A percentile compares a stretch with the other conserved stretches of the same genome.
Conservation (phyloP, 2,329 filamentous ascomycete genomes). For the Hypocrella siamensis region DNA sequence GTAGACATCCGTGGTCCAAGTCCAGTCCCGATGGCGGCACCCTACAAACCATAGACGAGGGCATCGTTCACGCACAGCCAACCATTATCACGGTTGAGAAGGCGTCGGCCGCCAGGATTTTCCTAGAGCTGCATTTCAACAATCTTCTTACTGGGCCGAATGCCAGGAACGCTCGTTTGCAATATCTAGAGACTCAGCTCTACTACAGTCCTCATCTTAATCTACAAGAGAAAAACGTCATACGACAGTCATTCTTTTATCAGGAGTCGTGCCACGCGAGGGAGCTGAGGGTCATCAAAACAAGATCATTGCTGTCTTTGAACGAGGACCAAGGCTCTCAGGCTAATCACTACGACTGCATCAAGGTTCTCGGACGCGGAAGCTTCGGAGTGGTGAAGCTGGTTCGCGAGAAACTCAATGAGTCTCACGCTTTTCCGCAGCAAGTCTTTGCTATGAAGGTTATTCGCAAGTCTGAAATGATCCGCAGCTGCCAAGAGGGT, state of each 20-base stretch:
- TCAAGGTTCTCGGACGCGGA: constrained; percentile 78
- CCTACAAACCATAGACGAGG: constrained; percentile 19
- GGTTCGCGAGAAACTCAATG: constrained; percentile 49
- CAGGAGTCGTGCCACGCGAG: constrained; percentile 64
- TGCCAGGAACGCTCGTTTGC: constrained; percentile 13
- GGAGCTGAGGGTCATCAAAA: constrained; percentile 49
- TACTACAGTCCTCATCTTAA: constrained; percentile 36
- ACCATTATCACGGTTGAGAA: constrained; percentile 53
- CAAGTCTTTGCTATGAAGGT: constrained; percentile 93
- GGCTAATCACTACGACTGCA: constrained; percentile 46
- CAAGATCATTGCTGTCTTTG: constrained; percentile 7
- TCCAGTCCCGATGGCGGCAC: constrained; percentile 19
- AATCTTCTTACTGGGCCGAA: constrained; percentile 38
- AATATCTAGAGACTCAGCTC: constrained; percentile 32
- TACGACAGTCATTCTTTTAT: constrained; percentile 42
- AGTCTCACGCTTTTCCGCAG: constrained; percentile 11
- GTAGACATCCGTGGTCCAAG: constrained; percentile 18
- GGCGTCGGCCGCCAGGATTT: constrained; percentile 68
- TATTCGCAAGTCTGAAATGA: constrained; percentile 86
- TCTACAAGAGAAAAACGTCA: constrained; percentile 34
- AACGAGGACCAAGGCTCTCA: constrained; percentile 5
- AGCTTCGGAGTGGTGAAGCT: constrained; percentile 88
- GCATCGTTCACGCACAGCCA: constrained; percentile 11
- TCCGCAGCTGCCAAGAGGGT: constrained; percentile 79
- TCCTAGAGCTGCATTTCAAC: constrained; percentile 73